phyloP scores from a whole-genome alignment of 257 asterid species.

The Capsicum baccatum region DNA sequence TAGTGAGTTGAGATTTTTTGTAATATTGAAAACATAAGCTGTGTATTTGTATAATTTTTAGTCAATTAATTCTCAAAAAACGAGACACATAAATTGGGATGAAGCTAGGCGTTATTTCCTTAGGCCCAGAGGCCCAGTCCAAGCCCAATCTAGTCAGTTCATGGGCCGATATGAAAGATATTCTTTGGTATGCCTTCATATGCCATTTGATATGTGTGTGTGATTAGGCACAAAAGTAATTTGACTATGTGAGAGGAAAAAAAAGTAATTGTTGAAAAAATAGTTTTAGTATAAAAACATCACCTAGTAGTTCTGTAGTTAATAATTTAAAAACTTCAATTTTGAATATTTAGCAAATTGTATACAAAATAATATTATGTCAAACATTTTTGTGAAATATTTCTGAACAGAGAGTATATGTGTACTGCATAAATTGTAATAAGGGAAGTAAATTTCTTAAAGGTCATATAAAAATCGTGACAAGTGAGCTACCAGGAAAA shows the following conservation, averaged over 20 bases:
- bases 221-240: no score
- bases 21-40: no score
- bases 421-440: background rate
- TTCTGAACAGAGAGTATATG: background rate
- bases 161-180: background rate
- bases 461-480: background rate
- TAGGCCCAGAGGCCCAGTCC: background rate
- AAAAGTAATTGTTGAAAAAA: background rate
- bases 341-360: background rate
- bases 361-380: background rate
- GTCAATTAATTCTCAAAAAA: no score
- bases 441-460: background rate
- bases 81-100: no score
- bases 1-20: no score
- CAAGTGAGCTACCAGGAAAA: background rate
- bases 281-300: background rate
- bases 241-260: background rate
- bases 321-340: no score
- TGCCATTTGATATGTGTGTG: background rate
- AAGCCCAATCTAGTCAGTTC: background rate
- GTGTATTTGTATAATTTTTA: no score
- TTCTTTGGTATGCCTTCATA: background rate
- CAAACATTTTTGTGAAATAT: background rate
- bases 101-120: no score
- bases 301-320: no score